phyloP scores from a whole-genome alignment of 1,284 basidiomycete species.

The Fomes fomentarius region DNA sequence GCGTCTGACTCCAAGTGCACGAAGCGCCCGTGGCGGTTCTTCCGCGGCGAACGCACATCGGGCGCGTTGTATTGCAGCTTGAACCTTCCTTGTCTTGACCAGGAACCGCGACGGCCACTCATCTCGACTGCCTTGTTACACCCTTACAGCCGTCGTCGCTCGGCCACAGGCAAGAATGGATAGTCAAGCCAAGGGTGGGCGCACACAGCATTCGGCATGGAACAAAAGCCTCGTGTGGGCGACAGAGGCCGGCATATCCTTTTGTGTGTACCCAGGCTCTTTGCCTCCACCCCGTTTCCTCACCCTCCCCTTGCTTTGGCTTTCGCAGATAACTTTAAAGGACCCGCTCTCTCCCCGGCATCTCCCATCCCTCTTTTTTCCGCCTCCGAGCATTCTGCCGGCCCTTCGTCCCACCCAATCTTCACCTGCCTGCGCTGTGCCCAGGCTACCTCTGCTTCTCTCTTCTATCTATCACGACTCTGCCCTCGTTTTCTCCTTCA shows the following conservation, averaged over 20 bases:
- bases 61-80: too few relatives aligned
- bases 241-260: neutral
- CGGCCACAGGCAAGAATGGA: neutral
- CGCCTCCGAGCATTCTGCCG: slow-evolving; percentile 13
- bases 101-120: neutral
- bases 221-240: slow-evolving; percentile 15
- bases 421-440: slow-evolving; percentile 19
- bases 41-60: too few relatives aligned
- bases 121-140: neutral
- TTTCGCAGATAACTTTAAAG: slow-evolving; percentile 14
- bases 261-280: slow-evolving; percentile 17
- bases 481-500: slow-evolving; percentile 1
- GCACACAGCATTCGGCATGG: slow-evolving; percentile 9
- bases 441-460: neutral
- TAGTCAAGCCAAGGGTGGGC: slow-evolving; percentile 1
- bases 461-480: slow-evolving; percentile 3
- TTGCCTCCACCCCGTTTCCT: slow-evolving; percentile 18
- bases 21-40: too few relatives aligned
- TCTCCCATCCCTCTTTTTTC: slow-evolving; percentile 2
- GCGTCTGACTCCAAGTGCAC: too few relatives aligned
- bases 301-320: slow-evolving; percentile 9
- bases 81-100: neutral
- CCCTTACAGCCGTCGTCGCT: neutral
- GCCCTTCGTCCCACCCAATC: slow-evolving; percentile 15
- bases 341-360: neutral